Percentiles rank a stretch among this genome's conserved stretches.
Conservation (phyloP, 192 early-diverging fungal genomes). For the Umbelopsis ramanniana region DNA sequence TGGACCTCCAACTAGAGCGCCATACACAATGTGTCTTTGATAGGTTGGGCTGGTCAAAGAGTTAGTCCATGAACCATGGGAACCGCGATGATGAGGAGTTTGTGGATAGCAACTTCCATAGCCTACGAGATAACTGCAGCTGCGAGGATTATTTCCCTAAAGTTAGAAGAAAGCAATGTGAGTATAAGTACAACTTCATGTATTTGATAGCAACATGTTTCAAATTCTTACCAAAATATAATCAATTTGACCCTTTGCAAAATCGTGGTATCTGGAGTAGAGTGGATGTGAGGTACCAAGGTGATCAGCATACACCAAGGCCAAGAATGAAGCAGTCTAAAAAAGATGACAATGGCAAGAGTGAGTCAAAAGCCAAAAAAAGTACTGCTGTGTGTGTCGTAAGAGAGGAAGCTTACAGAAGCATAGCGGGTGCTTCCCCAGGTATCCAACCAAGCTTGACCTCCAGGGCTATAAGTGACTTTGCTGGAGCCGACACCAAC, state of each 20-base stretch:
- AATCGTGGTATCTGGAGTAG: conserved; percentile 16
- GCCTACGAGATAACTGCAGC: conserved; percentile 9
- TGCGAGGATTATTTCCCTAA: conserved; percentile 13
- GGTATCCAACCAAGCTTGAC: background rate
- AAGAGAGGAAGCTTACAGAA: background rate
- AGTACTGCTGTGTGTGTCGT: background rate
- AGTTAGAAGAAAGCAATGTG: background rate
- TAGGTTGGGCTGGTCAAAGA: background rate
- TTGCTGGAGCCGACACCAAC: background rate
- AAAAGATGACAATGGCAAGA: background rate
- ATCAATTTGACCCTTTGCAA: conserved; percentile 23
- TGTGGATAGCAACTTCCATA: conserved; percentile 10
- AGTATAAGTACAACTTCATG: background rate
- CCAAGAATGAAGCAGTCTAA: conserved; percentile 4
- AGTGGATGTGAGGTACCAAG: background rate
- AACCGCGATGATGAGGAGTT: conserved; percentile 6
- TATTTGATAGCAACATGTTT: background rate
- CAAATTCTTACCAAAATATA: background rate
- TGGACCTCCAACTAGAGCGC: conserved; percentile 3
- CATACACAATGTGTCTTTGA: conserved; percentile 15
- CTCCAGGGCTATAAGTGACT: background rate
- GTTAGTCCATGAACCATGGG: conserved; percentile 13
- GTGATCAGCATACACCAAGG: conserved; percentile 9
- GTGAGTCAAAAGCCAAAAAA: background rate
- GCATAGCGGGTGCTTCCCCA: background rate